These are phyloP conservation scores for Pilobolus umbonatus DNA, from an alignment of 192 early-diverging fungal genomes.

Conservation along the genomic window DNA sequence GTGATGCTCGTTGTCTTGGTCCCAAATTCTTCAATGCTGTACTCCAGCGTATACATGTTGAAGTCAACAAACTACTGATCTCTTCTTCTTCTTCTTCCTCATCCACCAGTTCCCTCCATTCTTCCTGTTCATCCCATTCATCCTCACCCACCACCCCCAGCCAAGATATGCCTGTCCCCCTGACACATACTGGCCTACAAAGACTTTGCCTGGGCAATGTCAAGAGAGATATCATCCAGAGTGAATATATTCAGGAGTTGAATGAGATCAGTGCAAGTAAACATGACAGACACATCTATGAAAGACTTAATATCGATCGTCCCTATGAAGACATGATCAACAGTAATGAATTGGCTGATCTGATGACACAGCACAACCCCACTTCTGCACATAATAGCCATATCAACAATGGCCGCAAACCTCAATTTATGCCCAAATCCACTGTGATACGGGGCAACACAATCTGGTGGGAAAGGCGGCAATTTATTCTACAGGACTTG, in stretches of 20 bases:
- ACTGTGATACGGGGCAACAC: slow-evolving; percentile 30
- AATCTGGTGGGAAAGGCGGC: slow-evolving; percentile 33
- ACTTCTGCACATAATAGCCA: no score
- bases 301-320: no score
- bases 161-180: no score
- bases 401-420: slow-evolving; percentile 1
- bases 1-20: slow-evolving; percentile 27
- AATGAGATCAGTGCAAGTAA: slow-evolving; percentile 23
- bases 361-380: no score
- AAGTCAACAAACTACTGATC: slow-evolving; percentile 9
- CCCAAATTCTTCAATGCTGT: slow-evolving; percentile 18
- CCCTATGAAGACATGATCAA: no score
- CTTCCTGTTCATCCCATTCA: no score
- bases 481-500: neutral
- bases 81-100: no score
- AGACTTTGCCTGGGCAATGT: slow-evolving; percentile 25
- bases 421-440: slow-evolving; percentile 18
- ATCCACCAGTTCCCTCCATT: no score
- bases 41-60: slow-evolving; percentile 15
- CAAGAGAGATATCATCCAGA: slow-evolving; percentile 10
- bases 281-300: slow-evolving; percentile 4
- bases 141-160: no score
- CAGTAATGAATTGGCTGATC: neutral
- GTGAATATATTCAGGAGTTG: slow-evolving; percentile 9
- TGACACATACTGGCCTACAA: slow-evolving; percentile 25